These are phyloP conservation scores for Naumovozyma baii DNA, from an alignment of 805 yeast genomes.

Conservation along the genomic window DNA sequence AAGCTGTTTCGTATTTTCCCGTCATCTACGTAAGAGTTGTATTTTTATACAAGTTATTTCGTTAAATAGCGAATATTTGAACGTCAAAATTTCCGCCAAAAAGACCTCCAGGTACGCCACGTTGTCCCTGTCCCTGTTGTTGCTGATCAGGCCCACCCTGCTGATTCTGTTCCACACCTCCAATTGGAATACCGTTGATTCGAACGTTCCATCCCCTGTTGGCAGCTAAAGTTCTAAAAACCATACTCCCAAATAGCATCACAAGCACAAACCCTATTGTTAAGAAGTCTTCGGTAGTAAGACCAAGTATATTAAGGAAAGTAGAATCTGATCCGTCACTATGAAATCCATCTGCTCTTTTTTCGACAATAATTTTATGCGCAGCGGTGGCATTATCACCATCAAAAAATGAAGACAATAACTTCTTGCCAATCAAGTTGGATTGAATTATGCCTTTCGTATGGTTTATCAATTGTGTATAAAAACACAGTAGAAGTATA, in stretches of 20 bases:
- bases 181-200: conserved; percentile 13
- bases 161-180: not conserved
- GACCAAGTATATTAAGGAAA: conserved; percentile 8
- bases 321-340: conserved; percentile 4
- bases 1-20: too few relatives aligned
- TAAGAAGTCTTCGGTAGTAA: conserved; percentile 16
- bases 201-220: conserved; percentile 24
- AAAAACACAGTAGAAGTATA: not conserved
- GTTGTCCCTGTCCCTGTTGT: conserved; percentile 1
- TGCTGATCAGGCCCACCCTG: conserved; percentile 1
- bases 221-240: conserved; percentile 15
- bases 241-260: conserved; percentile 12
- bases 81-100: conserved; percentile 16
- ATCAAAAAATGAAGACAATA: not conserved
- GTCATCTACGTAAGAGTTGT: too few relatives aligned
- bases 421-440: not conserved
- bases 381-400: not conserved
- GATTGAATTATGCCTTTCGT: not conserved
- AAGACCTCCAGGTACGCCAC: conserved; percentile 1
- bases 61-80: conserved; percentile 23
- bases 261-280: conserved; percentile 13
- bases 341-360: conserved; percentile 1
- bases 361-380: not conserved
- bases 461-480: not conserved
- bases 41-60: not conserved